phyloP scores from a whole-genome alignment of 768 basidiomycete genomes.

The Russula sp. region DNA sequence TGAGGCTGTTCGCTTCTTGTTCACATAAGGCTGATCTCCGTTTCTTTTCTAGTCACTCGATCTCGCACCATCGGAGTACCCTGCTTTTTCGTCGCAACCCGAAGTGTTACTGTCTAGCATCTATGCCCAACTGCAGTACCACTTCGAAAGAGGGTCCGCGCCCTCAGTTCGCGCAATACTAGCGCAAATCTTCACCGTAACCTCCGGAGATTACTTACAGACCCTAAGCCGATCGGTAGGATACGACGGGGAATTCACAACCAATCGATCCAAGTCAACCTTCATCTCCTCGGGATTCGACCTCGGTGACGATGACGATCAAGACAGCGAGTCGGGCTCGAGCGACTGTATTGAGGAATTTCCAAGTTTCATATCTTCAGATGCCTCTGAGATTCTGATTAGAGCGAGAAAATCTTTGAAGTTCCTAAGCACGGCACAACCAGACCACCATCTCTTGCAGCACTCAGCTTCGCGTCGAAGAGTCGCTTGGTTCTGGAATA shows the following conservation, averaged over 20 bases:
- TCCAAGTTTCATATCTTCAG: slow-evolving; percentile 57
- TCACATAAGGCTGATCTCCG: neutral
- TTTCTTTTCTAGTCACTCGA: slow-evolving; percentile 17
- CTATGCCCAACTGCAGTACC: slow-evolving; percentile 49
- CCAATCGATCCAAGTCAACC: slow-evolving; percentile 7
- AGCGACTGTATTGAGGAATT: slow-evolving; percentile 36
- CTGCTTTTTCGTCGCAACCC: slow-evolving; percentile 29
- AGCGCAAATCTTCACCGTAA: slow-evolving; percentile 60
- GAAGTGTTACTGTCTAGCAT: slow-evolving; percentile 52
- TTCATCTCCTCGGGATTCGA: slow-evolving; percentile 27
- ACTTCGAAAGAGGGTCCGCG: slow-evolving; percentile 50
- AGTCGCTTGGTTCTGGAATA: slow-evolving; percentile 62
- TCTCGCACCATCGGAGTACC: slow-evolving; percentile 20
- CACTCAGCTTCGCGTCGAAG: slow-evolving; percentile 18
- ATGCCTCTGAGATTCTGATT: slow-evolving; percentile 47
- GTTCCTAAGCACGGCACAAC: slow-evolving; percentile 56
- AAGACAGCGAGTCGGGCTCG: slow-evolving; percentile 31
- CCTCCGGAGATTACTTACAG: slow-evolving; percentile 59
- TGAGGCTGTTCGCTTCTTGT: slow-evolving; percentile 31
- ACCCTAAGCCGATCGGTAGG: slow-evolving; percentile 57
- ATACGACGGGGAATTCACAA: slow-evolving; percentile 28
- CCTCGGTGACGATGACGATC: slow-evolving; percentile 36
- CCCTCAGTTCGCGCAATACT: slow-evolving; percentile 45
- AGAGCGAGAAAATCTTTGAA: slow-evolving; percentile 65
- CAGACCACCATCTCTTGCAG: slow-evolving; percentile 54